A percentile compares a stretch with the other conserved stretches of the same genome.
Conservation (phyloP, 805 yeast species). For the Candida peoriensis region DNA sequence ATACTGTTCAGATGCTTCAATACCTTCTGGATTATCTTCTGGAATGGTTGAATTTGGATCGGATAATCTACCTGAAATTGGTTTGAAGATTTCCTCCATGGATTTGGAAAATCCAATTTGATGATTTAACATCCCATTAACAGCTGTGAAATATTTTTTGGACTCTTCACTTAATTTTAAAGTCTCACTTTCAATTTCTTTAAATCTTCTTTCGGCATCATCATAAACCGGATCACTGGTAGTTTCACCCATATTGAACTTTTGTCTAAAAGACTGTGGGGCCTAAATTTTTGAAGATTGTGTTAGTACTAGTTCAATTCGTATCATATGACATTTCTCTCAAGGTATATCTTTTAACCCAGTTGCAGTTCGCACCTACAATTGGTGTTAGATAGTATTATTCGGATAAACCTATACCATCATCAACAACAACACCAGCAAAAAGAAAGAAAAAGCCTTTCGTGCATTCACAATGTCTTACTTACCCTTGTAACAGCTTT, state of each 20-base stretch:
- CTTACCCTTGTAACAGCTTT: slow-evolving; percentile 63
- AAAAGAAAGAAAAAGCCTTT: neutral
- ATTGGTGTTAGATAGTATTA: too few relatives aligned
- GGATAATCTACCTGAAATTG: slow-evolving; percentile 86
- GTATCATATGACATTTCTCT: too few relatives aligned
- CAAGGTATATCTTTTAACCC: too few relatives aligned
- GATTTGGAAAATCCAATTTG: slow-evolving; percentile 95
- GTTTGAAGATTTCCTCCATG: slow-evolving; percentile 93
- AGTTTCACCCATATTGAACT: slow-evolving; percentile 78
- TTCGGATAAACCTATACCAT: too few relatives aligned
- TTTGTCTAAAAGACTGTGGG: slow-evolving; percentile 87
- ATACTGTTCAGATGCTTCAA: slow-evolving; percentile 89
- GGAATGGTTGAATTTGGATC: slow-evolving; percentile 84
- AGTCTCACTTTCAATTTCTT: slow-evolving; percentile 85
- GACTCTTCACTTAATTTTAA: slow-evolving; percentile 87
- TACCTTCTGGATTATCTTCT: slow-evolving; percentile 96
- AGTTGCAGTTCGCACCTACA: too few relatives aligned
- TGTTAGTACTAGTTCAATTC: slow-evolving; percentile 4
- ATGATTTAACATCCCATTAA: slow-evolving; percentile 87
- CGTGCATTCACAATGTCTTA: neutral
- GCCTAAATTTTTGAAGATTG: slow-evolving; percentile 41
- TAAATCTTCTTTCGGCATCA: slow-evolving; percentile 96
- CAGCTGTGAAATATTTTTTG: slow-evolving; percentile 84
- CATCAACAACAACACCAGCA: neutral
- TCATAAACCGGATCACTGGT: slow-evolving; percentile 85